phyloP scores from a whole-genome alignment of 208 protist species.

The Vickermania ingenoplastis region DNA sequence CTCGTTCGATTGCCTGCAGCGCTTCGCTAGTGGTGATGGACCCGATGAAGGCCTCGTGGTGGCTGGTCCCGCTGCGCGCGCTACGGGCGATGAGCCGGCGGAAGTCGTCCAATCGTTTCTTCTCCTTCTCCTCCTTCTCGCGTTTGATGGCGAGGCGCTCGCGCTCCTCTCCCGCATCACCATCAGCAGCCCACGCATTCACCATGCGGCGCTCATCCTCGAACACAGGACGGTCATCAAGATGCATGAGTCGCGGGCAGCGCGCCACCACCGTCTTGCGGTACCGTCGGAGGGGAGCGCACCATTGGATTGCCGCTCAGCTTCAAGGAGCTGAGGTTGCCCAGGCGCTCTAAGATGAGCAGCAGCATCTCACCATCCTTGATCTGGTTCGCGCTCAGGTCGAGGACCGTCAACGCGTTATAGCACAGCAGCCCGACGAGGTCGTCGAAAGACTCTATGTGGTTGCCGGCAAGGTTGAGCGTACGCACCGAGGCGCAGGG shows the following conservation, averaged over 20 bases:
- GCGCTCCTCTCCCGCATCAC: conserved; percentile 53
- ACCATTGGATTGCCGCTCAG: conserved; percentile 87
- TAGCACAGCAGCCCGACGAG: conserved; percentile 56
- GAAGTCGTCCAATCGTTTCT: conserved; percentile 64
- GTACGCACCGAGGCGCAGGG: conserved; percentile 73
- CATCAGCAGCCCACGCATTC: conserved; percentile 76
- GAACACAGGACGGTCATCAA: conserved; percentile 90
- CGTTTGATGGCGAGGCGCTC: conserved; percentile 53
- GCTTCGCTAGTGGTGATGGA: not conserved
- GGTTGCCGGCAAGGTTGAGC: conserved; percentile 78
- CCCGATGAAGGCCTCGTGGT: not conserved
- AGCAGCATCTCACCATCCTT: conserved; percentile 70
- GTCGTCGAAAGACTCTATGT: conserved; percentile 41
- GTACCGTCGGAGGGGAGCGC: conserved; percentile 65
- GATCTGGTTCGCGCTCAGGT: conserved; percentile 90
- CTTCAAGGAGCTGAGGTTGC: conserved; percentile 71
- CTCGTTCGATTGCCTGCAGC: not conserved
- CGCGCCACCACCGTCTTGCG: conserved; percentile 78
- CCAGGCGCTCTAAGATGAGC: conserved; percentile 70
- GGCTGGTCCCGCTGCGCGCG: not conserved
- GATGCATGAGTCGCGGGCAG: conserved; percentile 60
- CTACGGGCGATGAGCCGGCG: conserved; percentile 29
- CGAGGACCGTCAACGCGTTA: conserved; percentile 64
- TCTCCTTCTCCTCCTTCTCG: conserved; percentile 38
- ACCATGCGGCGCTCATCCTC: conserved; percentile 76